These are phyloP conservation scores for Pestalotiopsis sp. DNA, from an alignment of 2,329 filamentous ascomycete species.

Conservation along the genomic window DNA sequence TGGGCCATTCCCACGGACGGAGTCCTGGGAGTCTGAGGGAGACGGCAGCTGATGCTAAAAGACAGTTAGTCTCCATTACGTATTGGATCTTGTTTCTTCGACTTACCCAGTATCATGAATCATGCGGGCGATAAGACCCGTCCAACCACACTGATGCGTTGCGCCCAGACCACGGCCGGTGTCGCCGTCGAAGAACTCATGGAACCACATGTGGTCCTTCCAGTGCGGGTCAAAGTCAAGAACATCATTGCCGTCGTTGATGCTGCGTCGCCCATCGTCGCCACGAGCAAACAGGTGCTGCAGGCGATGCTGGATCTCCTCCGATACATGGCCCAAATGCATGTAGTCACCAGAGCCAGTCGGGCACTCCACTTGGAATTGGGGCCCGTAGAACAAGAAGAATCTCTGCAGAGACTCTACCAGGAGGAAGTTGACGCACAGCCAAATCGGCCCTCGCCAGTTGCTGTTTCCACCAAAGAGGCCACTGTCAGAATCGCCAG, in stretches of 20 bases:
- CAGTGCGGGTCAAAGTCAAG: conserved; percentile 91
- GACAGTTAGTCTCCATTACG: conserved; percentile 39
- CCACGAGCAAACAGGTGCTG: conserved; percentile 87
- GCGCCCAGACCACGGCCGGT: conserved; percentile 85
- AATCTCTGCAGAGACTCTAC: conserved; percentile 94
- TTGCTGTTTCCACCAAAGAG: conserved; percentile 98
- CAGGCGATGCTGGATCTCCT: conserved; percentile 91
- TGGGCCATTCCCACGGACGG: conserved; percentile 81
- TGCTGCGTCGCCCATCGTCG: conserved; percentile 82
- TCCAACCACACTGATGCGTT: conserved; percentile 96
- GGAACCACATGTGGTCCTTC: conserved; percentile 94
- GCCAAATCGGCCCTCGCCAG: conserved; percentile 94
- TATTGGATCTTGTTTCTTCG: not conserved
- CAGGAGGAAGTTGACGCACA: conserved; percentile 92
- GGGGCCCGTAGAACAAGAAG: conserved; percentile 92
- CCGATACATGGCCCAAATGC: conserved; percentile 92
- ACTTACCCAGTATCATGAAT: conserved; percentile 95
- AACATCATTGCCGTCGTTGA: conserved; percentile 81
- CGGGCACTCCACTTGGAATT: conserved; percentile 88
- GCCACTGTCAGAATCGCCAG: conserved; percentile 94
- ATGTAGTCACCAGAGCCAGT: conserved; percentile 91
- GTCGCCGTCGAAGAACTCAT: conserved; percentile 97
- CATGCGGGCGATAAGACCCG: conserved; percentile 90
- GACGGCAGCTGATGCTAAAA: conserved; percentile 76
- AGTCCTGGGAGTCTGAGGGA: conserved; percentile 90